A percentile compares a stretch with the other conserved stretches of the same genome.
These are phyloP conservation scores for Globisporangium carolinianum DNA, from an alignment of 352 stramenopile genomes.

Conservation along the genomic window DNA sequence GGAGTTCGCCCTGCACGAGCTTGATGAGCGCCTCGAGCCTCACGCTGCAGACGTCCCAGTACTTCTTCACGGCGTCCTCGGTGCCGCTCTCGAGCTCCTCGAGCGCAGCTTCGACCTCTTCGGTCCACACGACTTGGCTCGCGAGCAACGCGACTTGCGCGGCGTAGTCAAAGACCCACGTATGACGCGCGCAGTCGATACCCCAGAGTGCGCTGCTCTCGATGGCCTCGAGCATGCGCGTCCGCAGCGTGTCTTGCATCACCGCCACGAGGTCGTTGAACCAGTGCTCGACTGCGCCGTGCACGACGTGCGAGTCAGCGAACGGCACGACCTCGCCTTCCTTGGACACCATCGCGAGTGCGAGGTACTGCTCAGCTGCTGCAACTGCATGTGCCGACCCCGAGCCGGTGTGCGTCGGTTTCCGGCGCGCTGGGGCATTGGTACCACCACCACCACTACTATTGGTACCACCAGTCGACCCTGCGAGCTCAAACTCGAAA, in stretches of 20 bases:
- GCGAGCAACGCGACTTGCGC: conserved; percentile 77
- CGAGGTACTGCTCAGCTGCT: conserved; percentile 46
- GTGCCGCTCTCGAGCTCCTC: conserved; percentile 94
- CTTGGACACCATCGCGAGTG: conserved; percentile 93
- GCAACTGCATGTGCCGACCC: conserved; percentile 14
- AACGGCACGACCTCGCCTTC: conserved; percentile 91
- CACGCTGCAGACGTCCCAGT: conserved; percentile 88
- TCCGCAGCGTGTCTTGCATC: conserved; percentile 88
- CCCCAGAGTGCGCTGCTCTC: conserved; percentile 92
- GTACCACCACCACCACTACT: no score
- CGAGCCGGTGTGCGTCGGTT: conserved; percentile 2
- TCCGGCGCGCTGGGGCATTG: background rate
- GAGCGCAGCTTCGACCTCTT: conserved; percentile 86
- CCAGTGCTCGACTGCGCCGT: conserved; percentile 89
- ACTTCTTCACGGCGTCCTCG: conserved; percentile 94
- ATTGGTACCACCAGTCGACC: conserved; percentile 10
- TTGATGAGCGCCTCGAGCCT: conserved; percentile 91
- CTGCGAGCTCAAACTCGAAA: conserved; percentile 58
- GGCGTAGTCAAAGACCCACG: conserved; percentile 90
- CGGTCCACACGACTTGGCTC: conserved; percentile 93
- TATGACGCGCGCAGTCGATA: conserved; percentile 66
- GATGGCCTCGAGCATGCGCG: conserved; percentile 86
- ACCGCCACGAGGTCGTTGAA: conserved; percentile 93
- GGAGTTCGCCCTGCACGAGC: conserved; percentile 85
- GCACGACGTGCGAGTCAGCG: conserved; percentile 62